Percentiles rank a stretch among this genome's conserved stretches.
Evolutionary conservation across 2,329 filamentous ascomycete genomes (phyloP).

Genomic region (Diaporthe velutina): DNA sequence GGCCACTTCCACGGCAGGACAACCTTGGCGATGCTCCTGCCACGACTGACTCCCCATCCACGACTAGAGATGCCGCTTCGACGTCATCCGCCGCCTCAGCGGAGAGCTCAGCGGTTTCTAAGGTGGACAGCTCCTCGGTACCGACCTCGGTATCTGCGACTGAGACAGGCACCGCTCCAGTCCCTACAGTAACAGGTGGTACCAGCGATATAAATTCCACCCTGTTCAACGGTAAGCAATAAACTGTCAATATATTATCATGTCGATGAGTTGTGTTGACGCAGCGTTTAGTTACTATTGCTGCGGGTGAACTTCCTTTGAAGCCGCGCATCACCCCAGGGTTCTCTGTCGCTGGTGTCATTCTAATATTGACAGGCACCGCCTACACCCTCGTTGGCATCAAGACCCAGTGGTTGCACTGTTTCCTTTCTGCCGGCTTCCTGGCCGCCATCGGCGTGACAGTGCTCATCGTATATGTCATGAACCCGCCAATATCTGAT

Average conservation of each 20-base stretch:
- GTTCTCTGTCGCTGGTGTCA: constrained; percentile 81
- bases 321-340: constrained; percentile 83
- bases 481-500: constrained; percentile 80
- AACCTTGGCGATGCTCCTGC: background rate
- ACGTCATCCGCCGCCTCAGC: background rate
- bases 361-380: constrained; percentile 80
- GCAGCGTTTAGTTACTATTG: constrained; percentile 56
- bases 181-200: constrained; percentile 17
- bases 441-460: constrained; percentile 79
- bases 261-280: constrained; percentile 1
- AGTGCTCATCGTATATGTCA: constrained; percentile 89
- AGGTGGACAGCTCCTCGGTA: background rate
- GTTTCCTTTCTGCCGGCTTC: constrained; percentile 84
- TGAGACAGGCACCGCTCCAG: constrained; percentile 16
- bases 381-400: constrained; percentile 83
- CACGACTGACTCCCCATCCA: background rate
- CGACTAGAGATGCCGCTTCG: constrained; percentile 12
- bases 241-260: background rate
- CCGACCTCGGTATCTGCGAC: constrained; percentile 23
- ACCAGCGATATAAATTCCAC: constrained; percentile 30
- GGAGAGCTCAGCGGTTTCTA: background rate
- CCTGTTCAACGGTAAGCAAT: constrained; percentile 30
- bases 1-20: constrained; percentile 35
- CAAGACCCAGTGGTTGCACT: constrained; percentile 83
- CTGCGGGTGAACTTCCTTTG: constrained; percentile 74